A percentile compares a stretch with the other conserved stretches of the same genome.
phyloP scores from a whole-genome alignment of 352 stramenopile species.

The Pythium diclinum region DNA sequence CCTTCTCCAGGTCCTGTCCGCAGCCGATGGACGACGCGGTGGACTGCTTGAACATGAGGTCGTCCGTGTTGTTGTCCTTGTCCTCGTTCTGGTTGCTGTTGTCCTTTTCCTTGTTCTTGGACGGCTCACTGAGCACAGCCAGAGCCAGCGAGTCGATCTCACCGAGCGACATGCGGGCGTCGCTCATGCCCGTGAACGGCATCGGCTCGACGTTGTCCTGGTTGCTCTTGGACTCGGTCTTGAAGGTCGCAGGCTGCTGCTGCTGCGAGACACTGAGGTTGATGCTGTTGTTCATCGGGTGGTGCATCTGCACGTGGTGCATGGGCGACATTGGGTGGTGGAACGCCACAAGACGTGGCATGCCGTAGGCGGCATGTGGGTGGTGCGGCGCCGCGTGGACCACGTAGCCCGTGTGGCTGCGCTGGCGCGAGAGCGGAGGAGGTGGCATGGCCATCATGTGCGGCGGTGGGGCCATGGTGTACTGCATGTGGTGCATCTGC shows the following conservation, averaged over 20 bases:
- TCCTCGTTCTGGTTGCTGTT: slow-evolving; percentile 3
- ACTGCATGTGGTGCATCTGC: slow-evolving; percentile 37
- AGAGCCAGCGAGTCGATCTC: slow-evolving; percentile 66
- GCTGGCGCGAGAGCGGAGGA: slow-evolving; percentile 57
- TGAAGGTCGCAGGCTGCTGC: slow-evolving; percentile 21
- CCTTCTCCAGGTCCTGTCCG: slow-evolving; percentile 61
- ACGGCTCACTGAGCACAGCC: slow-evolving; percentile 43
- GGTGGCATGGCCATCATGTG: slow-evolving; percentile 23
- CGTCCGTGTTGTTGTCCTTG: slow-evolving; percentile 4
- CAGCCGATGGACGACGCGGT: slow-evolving; percentile 29
- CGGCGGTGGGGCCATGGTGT: slow-evolving; percentile 22
- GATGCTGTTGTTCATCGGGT: slow-evolving; percentile 35
- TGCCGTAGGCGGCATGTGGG: slow-evolving; percentile 23
- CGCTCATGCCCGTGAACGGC: slow-evolving; percentile 51
- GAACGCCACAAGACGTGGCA: slow-evolving; percentile 21
- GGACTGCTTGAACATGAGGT: slow-evolving; percentile 16
- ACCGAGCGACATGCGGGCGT: slow-evolving; percentile 32
- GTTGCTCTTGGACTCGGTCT: slow-evolving; percentile 23
- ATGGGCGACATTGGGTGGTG: slow-evolving; percentile 23
- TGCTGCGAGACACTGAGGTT: slow-evolving; percentile 65
- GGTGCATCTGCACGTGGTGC: slow-evolving; percentile 27
- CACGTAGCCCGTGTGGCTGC: slow-evolving; percentile 55
- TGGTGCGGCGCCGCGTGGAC: slow-evolving; percentile 37
- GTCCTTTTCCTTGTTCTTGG: slow-evolving; percentile 12
- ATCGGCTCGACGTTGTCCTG: slow-evolving; percentile 58